Evolutionary conservation across 805 yeast genomes (phyloP).

Genomic region (Teunomyces tritomae): DNA sequence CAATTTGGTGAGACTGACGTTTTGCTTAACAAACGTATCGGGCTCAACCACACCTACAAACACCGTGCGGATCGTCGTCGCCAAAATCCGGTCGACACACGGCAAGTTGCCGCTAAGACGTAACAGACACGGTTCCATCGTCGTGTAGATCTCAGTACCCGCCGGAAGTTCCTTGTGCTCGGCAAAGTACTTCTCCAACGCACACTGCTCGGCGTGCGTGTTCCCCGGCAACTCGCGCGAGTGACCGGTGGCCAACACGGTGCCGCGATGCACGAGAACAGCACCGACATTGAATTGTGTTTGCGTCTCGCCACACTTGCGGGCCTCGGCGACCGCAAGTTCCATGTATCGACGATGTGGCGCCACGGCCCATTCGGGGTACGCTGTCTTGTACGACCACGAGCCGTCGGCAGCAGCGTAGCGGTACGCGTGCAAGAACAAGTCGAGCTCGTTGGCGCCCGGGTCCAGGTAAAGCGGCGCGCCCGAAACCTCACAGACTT

Average conservation of each 20-base stretch:
- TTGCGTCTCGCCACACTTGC: conserved; percentile 73
- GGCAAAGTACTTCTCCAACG: conserved; percentile 67
- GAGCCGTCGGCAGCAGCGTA: conserved; percentile 57
- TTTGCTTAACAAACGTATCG: conserved; percentile 77
- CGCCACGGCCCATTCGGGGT: conserved; percentile 80
- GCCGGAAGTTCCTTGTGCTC: conserved; percentile 52
- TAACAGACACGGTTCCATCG: conserved; percentile 96
- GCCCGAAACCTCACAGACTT: conserved; percentile 63
- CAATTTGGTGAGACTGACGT: conserved; percentile 59
- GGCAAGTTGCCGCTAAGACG: conserved; percentile 89
- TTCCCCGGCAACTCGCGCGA: conserved; percentile 92
- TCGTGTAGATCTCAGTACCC: conserved; percentile 83
- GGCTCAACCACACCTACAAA: conserved; percentile 95
- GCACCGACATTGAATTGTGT: conserved; percentile 97
- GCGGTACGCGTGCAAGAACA: conserved; percentile 89
- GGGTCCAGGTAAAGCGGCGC: conserved; percentile 81
- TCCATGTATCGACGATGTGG: conserved; percentile 64
- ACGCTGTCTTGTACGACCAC: conserved; percentile 75
- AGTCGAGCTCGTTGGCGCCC: conserved; percentile 77
- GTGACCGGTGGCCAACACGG: conserved; percentile 75
- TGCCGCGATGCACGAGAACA: conserved; percentile 58
- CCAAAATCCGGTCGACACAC: conserved; percentile 77
- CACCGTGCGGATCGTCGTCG: conserved; percentile 59
- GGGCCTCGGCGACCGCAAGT: conserved; percentile 73
- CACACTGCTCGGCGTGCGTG: conserved; percentile 97